phyloP scores from a whole-genome alignment of 129 eudicot genomes.

The sunflower (Helianthus annuus) region DNA sequence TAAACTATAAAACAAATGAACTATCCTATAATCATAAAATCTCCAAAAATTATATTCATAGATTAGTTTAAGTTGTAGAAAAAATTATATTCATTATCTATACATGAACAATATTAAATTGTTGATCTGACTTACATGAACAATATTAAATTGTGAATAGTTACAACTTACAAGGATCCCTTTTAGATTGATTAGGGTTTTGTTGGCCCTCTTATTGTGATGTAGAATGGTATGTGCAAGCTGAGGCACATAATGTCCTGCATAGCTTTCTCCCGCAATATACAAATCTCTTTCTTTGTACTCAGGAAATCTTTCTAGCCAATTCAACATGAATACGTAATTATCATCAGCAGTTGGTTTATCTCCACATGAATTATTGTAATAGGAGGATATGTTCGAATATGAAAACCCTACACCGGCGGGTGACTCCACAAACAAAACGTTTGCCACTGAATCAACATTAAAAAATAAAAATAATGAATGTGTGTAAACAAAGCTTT shows the following conservation, averaged over 20 bases:
- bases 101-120: not conserved
- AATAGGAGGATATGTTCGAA: conserved; percentile 56
- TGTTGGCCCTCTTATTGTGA: conserved; percentile 52
- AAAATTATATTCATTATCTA: too few species aligned
- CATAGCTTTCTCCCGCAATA: conserved; percentile 80
- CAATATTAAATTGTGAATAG: not conserved
- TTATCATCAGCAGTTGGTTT: conserved; percentile 51
- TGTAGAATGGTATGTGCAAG: conserved; percentile 69
- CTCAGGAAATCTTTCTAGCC: conserved; percentile 74
- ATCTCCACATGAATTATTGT: conserved; percentile 41
- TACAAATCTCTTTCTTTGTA: conserved; percentile 64
- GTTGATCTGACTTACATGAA: not conserved
- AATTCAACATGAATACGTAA: conserved; percentile 64
- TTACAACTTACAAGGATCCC: conserved; percentile 66
- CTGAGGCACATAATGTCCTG: conserved; percentile 94
- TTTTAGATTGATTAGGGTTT: conserved; percentile 67
- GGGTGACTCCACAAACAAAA: conserved; percentile 84
- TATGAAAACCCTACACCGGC: conserved; percentile 86
- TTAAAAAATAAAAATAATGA: not conserved
- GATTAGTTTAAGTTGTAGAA: too few species aligned
- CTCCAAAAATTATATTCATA: too few species aligned
- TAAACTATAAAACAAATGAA: not conserved
- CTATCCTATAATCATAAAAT: not conserved
- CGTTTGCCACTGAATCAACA: conserved; percentile 55
- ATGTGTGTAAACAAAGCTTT: not conserved